A percentile compares a stretch with the other conserved stretches of the same genome.
These are phyloP conservation scores for Podosphaera leucotricha DNA, from an alignment of 2,329 filamentous ascomycete genomes.

Conservation along the genomic window DNA sequence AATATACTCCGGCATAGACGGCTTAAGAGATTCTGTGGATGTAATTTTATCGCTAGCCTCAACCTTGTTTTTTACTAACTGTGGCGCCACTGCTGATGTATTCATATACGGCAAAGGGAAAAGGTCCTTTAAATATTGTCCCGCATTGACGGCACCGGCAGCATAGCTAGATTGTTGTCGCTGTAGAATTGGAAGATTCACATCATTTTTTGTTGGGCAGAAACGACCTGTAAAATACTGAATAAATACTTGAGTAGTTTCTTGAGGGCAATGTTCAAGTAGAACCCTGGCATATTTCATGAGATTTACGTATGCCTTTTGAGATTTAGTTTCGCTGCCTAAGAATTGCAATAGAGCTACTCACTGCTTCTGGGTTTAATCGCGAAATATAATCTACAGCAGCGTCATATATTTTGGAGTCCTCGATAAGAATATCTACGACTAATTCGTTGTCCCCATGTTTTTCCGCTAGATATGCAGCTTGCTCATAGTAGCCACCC, in stretches of 20 bases:
- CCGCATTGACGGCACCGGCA: slow-evolving; percentile 41
- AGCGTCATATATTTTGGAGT: slow-evolving; percentile 73
- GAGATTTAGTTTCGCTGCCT: slow-evolving; percentile 3
- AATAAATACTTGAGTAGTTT: slow-evolving; percentile 72
- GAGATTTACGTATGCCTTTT: slow-evolving; percentile 61
- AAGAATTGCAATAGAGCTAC: slow-evolving; percentile 14
- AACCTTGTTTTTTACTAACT: slow-evolving; percentile 25
- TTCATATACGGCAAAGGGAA: slow-evolving; percentile 74
- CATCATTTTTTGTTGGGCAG: slow-evolving; percentile 40
- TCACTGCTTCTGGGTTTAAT: slow-evolving; percentile 51
- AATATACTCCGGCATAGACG: slow-evolving; percentile 30
- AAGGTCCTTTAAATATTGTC: slow-evolving; percentile 66
- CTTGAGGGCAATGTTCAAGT: slow-evolving; percentile 60
- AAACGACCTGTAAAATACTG: slow-evolving; percentile 86
- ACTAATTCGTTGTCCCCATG: slow-evolving; percentile 86
- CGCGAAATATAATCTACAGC: slow-evolving; percentile 82
- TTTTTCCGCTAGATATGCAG: slow-evolving; percentile 81
- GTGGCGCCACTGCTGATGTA: slow-evolving; percentile 29
- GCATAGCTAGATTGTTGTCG: slow-evolving; percentile 13
- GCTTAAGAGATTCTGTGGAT: slow-evolving; percentile 21
- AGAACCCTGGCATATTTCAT: slow-evolving; percentile 91
- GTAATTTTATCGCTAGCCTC: slow-evolving; percentile 29
- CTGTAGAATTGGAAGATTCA: slow-evolving; percentile 4
- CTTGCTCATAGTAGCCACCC: slow-evolving; percentile 90
- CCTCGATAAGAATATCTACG: slow-evolving; percentile 86